phyloP scores from a whole-genome alignment of 2,329 filamentous ascomycete genomes.

The Colletotrichum melonis region DNA sequence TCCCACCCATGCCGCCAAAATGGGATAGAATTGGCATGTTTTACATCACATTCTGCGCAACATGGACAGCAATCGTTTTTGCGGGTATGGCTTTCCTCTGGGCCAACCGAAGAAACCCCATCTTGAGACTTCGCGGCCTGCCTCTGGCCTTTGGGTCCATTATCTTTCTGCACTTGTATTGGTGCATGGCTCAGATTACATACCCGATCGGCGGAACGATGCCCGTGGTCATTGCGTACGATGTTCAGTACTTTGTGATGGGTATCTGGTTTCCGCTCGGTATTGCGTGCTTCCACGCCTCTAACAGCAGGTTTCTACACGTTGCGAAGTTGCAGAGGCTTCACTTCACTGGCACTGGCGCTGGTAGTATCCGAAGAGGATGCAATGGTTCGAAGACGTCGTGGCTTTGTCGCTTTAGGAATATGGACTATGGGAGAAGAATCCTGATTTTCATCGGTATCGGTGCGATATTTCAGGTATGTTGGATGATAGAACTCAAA shows the following conservation, averaged over 20 bases:
- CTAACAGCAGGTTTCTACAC: slow-evolving; percentile 63
- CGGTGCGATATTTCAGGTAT: slow-evolving; percentile 62
- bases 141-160: slow-evolving; percentile 54
- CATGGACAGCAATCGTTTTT: slow-evolving; percentile 45
- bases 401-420: slow-evolving; percentile 48
- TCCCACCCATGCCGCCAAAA: slow-evolving; percentile 40
- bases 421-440: slow-evolving; percentile 50
- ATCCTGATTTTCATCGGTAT: slow-evolving; percentile 58
- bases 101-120: slow-evolving; percentile 45
- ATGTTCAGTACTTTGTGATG: slow-evolving; percentile 69
- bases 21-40: slow-evolving; percentile 45
- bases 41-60: slow-evolving; percentile 41
- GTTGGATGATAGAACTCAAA: neutral
- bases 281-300: slow-evolving; percentile 68
- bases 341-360: slow-evolving; percentile 13
- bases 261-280: slow-evolving; percentile 67
- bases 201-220: slow-evolving; percentile 55
- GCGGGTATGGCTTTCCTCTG: slow-evolving; percentile 49
- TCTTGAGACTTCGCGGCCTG: slow-evolving; percentile 55
- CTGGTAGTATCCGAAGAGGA: neutral
- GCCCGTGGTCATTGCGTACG: slow-evolving; percentile 54
- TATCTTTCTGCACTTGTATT: slow-evolving; percentile 50
- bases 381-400: slow-evolving; percentile 44
- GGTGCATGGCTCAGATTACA: slow-evolving; percentile 54
- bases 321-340: slow-evolving; percentile 60